These are phyloP conservation scores for Fagopyrum homotropicum DNA, from an alignment of 148 eudicot genomes.

Conservation along the genomic window DNA sequence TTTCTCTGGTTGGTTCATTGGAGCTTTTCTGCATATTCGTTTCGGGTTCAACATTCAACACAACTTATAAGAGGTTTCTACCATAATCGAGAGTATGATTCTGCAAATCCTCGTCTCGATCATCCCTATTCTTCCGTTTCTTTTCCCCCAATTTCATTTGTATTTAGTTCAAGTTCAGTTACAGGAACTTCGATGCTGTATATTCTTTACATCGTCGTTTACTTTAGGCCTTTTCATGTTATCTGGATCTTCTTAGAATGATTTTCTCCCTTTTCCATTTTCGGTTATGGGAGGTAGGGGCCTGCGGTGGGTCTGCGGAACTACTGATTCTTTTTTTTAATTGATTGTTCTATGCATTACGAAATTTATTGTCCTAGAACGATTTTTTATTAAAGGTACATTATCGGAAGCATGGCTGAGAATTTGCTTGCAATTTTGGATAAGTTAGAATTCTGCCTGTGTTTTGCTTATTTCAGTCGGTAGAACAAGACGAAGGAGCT, in stretches of 20 bases:
- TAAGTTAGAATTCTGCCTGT: not conserved
- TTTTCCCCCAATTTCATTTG: not conserved
- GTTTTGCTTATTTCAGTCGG: not conserved
- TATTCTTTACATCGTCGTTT: not conserved
- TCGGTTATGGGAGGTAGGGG: not conserved
- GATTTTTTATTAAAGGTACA: not conserved
- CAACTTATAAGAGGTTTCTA: not conserved
- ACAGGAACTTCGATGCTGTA: not conserved
- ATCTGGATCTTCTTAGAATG: not conserved
- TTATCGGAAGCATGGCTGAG: not conserved
- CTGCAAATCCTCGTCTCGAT: not conserved
- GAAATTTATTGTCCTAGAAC: not conserved
- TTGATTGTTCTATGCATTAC: not conserved
- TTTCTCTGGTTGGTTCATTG: not conserved
- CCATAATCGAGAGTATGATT: not conserved
- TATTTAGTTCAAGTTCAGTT: not conserved
- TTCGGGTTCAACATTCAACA: not conserved
- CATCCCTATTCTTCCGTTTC: not conserved
- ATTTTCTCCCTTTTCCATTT: not conserved
- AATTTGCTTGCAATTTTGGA: constrained; percentile 4
- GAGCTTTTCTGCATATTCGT: not conserved
- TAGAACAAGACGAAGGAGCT: not conserved
- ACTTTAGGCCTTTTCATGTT: not conserved
- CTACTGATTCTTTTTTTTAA: not conserved
- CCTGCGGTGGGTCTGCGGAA: not conserved